Base-by-base conservation (phyloP, 768 basidiomycete species). In the Erythrobasidium yunnanense region DNA sequence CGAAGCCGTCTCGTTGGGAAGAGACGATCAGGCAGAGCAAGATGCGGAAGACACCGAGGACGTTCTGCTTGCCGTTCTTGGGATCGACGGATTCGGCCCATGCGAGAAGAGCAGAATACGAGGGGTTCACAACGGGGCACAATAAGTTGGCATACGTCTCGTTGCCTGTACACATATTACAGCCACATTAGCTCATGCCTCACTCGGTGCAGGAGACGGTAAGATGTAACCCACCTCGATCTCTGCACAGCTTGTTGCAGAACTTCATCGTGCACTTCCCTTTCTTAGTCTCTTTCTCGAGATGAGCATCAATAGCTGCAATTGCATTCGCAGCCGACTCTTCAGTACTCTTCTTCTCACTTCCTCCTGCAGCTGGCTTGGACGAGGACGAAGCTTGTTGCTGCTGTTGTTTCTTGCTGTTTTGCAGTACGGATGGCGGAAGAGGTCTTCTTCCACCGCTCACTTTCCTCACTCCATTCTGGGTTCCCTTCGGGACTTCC, bases 171-270 rank as follows among this genome's bases (percentile, higher is more conserved):
- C n/a, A n/a, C n/a, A n/a, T n/a, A n/a, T n/a, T n/a, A n/a, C n/a
- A n/a, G n/a, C n/a, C n/a, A n/a, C n/a, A n/a, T n/a, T n/a, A n/a
- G n/a, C n/a, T n/a, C n/a, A n/a, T n/a, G n/a, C n/a, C n/a, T n/a
- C n/a, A n/a, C n/a, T n/a, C n/a, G n/a, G n/a, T n/a, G n/a, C n/a
- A n/a, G n/a, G n/a, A n/a, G n/a, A n/a, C n/a, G n/a, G n/a, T n/a
- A n/a, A n/a, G n/a, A n/a, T n/a, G n/a, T n/a, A 25, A 25, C 57
- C 15, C 22, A 63, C 60, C 20, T 30, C 49, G 46, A 5, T 63
- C 60, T 22, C 60, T 49, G 60, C 60, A 63, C 4, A 63, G 60
- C 60, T 63, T 63, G 38, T 49, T 63, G 60, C 60, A 63, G 32
- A 50, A 63, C 49, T 63, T 63, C 6, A 27, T 29, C 15, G 33